Evolutionary conservation across 352 stramenopile genomes (phyloP).

Genomic region (Pythium myriotylum): DNA sequence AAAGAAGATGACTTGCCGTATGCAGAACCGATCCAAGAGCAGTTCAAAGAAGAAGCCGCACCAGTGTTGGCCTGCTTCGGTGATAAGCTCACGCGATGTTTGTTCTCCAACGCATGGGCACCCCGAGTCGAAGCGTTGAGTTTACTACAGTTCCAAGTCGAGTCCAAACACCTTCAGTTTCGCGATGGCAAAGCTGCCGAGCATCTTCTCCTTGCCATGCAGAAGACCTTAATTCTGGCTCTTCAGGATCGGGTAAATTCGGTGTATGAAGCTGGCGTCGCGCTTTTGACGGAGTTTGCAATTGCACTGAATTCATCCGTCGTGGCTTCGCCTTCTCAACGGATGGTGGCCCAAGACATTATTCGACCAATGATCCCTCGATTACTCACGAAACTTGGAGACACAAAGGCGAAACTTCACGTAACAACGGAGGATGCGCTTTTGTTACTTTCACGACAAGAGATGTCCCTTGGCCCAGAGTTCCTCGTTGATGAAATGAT

Average conservation of each 20-base stretch:
- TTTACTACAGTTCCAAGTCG: constrained; percentile 69
- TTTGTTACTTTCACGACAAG: constrained; percentile 66
- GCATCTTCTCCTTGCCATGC: constrained; percentile 41
- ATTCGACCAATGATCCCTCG: constrained; percentile 70
- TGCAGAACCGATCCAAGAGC: constrained; percentile 69
- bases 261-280: constrained; percentile 74
- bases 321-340: constrained; percentile 12
- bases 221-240: constrained; percentile 58
- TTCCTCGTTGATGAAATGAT: constrained; percentile 83
- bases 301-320: constrained; percentile 50
- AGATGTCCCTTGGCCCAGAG: constrained; percentile 53
- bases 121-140: constrained; percentile 79
- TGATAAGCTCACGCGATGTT: constrained; percentile 68
- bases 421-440: constrained; percentile 76
- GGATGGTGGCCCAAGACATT: constrained; percentile 37
- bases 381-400: constrained; percentile 73
- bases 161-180: constrained; percentile 54
- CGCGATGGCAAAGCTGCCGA: constrained; percentile 25
- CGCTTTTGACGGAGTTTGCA: constrained; percentile 74
- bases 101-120: constrained; percentile 84
- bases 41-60: constrained; percentile 50
- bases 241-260: constrained; percentile 79
- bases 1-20: constrained; percentile 80
- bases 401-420: constrained; percentile 73
- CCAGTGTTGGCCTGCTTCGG: constrained; percentile 62